Percentiles rank a stretch among this genome's conserved stretches.
Evolutionary conservation across 495 filamentous ascomycete species (phyloP).

Genomic region (Cairneyella variabilis): DNA sequence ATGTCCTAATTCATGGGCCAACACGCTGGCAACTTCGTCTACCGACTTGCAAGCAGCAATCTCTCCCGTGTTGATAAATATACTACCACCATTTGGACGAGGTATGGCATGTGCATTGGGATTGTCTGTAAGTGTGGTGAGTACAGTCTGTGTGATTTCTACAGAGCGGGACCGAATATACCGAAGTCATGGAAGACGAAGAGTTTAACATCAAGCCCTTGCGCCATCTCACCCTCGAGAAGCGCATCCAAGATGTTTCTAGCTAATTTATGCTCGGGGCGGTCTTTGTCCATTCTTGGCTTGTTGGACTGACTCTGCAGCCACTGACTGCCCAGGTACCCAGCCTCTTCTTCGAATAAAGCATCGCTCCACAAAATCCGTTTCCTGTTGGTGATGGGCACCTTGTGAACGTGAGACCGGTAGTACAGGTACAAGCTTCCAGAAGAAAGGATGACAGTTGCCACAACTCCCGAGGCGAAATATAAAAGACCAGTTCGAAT

Average conservation of each 20-base stretch:
- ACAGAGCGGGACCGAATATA: background rate
- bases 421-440: conserved; percentile 1
- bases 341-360: background rate
- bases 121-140: background rate
- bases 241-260: background rate
- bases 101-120: background rate
- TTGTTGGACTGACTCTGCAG: background rate
- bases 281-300: conserved; percentile 5
- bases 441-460: background rate
- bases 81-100: background rate
- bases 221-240: background rate
- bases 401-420: background rate
- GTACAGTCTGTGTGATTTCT: background rate
- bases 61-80: conserved; percentile 7
- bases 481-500: background rate
- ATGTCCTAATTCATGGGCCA: conserved; percentile 7
- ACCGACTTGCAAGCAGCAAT: background rate
- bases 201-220: background rate
- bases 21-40: conserved; percentile 3
- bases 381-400: conserved; percentile 11
- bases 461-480: background rate
- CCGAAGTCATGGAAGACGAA: conserved; percentile 6
- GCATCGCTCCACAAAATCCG: conserved; percentile 3
- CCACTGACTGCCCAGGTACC: background rate
- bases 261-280: background rate